phyloP scores from a whole-genome alignment of 1,139 yeast genomes.

The Scheffersomyces lignicola region DNA sequence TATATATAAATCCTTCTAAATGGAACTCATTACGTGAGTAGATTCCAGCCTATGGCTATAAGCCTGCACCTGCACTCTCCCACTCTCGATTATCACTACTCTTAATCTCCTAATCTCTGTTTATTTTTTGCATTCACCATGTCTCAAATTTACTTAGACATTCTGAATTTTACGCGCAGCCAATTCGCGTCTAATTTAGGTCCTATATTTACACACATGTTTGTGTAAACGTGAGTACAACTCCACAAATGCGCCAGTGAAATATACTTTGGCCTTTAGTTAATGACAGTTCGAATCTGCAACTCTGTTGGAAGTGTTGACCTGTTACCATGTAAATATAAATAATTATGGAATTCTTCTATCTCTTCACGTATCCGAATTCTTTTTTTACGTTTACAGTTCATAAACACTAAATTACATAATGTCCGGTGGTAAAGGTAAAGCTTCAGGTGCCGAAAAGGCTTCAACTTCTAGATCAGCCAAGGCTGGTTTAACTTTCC shows the following conservation, averaged over 20 bases:
- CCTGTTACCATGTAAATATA: background rate
- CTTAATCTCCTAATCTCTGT: slow-evolving; percentile 1
- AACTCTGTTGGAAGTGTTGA: too few relatives aligned
- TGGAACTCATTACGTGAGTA: background rate
- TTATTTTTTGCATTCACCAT: background rate
- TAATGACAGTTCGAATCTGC: too few relatives aligned
- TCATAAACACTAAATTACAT: slow-evolving; percentile 2
- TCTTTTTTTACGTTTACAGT: too few relatives aligned
- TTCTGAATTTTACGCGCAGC: background rate
- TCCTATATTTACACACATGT: slow-evolving; percentile 4
- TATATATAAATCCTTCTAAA: slow-evolving; percentile 4
- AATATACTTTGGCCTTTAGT: too few relatives aligned
- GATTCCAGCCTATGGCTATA: background rate
- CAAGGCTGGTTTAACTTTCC: slow-evolving; percentile 98
- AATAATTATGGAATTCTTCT: too few relatives aligned
- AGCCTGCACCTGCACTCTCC: background rate
- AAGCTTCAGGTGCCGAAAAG: slow-evolving; percentile 90
- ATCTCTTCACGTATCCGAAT: too few relatives aligned
- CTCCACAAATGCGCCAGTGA: too few relatives aligned
- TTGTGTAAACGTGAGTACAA: slow-evolving; percentile 5
- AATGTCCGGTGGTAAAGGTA: slow-evolving; percentile 99
- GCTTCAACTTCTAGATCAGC: slow-evolving; percentile 97
- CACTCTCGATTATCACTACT: slow-evolving; percentile 1
- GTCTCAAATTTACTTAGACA: background rate
- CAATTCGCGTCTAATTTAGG: background rate